A percentile compares a stretch with the other conserved stretches of the same genome.
These are phyloP conservation scores for Cotoneaster glaucophyllus DNA, from an alignment of 306 rosid genomes.

Conservation along the genomic window DNA sequence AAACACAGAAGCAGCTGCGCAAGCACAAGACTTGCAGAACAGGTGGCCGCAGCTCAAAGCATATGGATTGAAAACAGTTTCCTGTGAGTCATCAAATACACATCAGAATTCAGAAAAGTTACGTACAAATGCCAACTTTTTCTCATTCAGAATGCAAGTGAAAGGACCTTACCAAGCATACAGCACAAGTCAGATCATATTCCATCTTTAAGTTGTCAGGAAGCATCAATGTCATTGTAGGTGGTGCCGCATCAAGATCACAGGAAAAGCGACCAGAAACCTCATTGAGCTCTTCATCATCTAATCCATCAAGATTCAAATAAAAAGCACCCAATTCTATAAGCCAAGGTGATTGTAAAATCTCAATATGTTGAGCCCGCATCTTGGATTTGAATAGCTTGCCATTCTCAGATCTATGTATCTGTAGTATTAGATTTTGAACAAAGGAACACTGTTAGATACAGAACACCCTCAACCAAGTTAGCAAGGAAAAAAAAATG, in stretches of 20 bases:
- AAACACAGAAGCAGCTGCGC: slow-evolving; percentile 80
- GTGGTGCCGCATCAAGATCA: slow-evolving; percentile 30
- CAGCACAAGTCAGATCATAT: slow-evolving; percentile 72
- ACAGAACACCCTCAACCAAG: slow-evolving; percentile 3
- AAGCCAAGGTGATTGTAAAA: slow-evolving; percentile 89
- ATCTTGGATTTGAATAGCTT: slow-evolving; percentile 64
- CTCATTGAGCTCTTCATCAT: slow-evolving; percentile 38
- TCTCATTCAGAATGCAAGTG: not conserved
- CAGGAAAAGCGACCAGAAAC: slow-evolving; percentile 53
- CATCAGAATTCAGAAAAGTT: slow-evolving; percentile 2
- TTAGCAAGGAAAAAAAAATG: not conserved
- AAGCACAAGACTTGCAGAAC: slow-evolving; percentile 89
- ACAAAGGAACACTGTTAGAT: not conserved
- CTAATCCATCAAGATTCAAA: slow-evolving; percentile 49
- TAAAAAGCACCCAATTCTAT: slow-evolving; percentile 86
- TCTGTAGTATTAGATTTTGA: slow-evolving; percentile 29
- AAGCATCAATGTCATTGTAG: slow-evolving; percentile 57
- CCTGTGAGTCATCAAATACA: slow-evolving; percentile 38
- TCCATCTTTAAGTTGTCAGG: slow-evolving; percentile 63
- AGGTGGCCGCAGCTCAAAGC: slow-evolving; percentile 88
- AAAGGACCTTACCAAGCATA: slow-evolving; percentile 72
- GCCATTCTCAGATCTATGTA: slow-evolving; percentile 73
- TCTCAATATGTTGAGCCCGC: slow-evolving; percentile 70
- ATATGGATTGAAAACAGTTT: slow-evolving; percentile 66
- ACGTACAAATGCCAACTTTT: not conserved